Evolutionary conservation across 768 basidiomycete species (phyloP).

Genomic region (Tulasnella sp.): DNA sequence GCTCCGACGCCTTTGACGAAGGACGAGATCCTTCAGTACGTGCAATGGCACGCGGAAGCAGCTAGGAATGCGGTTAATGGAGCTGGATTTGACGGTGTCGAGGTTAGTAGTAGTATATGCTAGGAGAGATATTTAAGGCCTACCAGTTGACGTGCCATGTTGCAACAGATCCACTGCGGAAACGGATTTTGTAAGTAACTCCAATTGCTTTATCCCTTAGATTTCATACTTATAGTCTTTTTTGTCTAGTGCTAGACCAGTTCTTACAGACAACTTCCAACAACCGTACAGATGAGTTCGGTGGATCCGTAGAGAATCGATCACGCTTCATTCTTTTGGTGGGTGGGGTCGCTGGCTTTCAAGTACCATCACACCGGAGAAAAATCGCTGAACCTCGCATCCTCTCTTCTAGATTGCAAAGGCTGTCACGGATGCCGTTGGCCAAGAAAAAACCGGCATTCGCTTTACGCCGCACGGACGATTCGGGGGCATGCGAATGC

Average conservation of each 20-base stretch:
- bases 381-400: neutral
- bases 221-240: constrained; percentile 16
- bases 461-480: constrained; percentile 41
- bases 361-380: too few relatives aligned
- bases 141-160: too few relatives aligned
- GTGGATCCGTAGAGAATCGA: constrained; percentile 54
- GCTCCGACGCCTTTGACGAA: constrained; percentile 18
- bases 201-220: neutral
- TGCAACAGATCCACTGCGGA: too few relatives aligned
- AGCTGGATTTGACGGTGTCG: constrained; percentile 62
- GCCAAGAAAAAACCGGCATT: constrained; percentile 41
- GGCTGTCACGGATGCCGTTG: constrained; percentile 42
- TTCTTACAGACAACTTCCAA: constrained; percentile 52
- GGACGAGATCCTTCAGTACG: constrained; percentile 24
- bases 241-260: constrained; percentile 36
- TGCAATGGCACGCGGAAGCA: constrained; percentile 31
- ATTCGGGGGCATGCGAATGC: constrained; percentile 1
- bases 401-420: constrained; percentile 36
- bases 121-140: too few relatives aligned
- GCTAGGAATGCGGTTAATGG: constrained; percentile 43
- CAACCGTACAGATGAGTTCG: constrained; percentile 52
- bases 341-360: neutral
- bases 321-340: constrained; percentile 38
- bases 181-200: neutral
- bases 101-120: constrained; percentile 29